phyloP scores from a whole-genome alignment of 495 filamentous ascomycete species.

The Hypoxylon rickii region DNA sequence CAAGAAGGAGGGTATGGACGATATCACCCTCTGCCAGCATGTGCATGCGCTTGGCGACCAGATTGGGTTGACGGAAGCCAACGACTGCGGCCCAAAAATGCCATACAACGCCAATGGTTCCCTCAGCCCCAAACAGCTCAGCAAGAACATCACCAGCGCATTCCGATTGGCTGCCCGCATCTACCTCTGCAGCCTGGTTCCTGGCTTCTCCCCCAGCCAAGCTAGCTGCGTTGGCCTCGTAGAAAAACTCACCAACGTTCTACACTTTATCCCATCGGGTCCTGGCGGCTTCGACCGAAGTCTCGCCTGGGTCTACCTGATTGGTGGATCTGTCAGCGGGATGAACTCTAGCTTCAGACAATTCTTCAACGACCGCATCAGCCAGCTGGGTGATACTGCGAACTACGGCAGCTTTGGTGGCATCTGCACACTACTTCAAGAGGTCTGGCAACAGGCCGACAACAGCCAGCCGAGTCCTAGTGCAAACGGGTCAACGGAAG shows the following conservation, averaged over 20 bases:
- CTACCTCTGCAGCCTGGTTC: slow-evolving; percentile 92
- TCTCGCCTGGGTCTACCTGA: slow-evolving; percentile 89
- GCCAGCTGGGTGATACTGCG: slow-evolving; percentile 71
- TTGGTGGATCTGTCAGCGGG: slow-evolving; percentile 76
- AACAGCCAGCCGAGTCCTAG: slow-evolving; percentile 45
- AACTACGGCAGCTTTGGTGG: slow-evolving; percentile 86
- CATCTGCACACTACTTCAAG: slow-evolving; percentile 74
- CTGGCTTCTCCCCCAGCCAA: slow-evolving; percentile 76
- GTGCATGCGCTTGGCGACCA: slow-evolving; percentile 80
- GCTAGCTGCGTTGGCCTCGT: slow-evolving; percentile 73
- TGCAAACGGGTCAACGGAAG: slow-evolving; percentile 44
- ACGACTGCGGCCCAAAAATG: slow-evolving; percentile 54
- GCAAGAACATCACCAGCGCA: slow-evolving; percentile 81
- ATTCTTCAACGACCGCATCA: slow-evolving; percentile 72
- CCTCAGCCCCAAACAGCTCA: slow-evolving; percentile 80
- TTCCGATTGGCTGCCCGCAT: slow-evolving; percentile 93
- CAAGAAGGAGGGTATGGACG: slow-evolving; percentile 79
- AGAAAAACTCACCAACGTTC: slow-evolving; percentile 67
- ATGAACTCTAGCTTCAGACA: slow-evolving; percentile 72
- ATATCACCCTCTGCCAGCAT: slow-evolving; percentile 81
- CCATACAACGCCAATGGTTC: slow-evolving; percentile 68
- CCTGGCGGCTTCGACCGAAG: slow-evolving; percentile 84
- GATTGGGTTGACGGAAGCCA: slow-evolving; percentile 76
- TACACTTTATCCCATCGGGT: slow-evolving; percentile 81
- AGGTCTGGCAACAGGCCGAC: slow-evolving; percentile 81